phyloP scores from a whole-genome alignment of 768 basidiomycete genomes.

The Lactarius vividus region DNA sequence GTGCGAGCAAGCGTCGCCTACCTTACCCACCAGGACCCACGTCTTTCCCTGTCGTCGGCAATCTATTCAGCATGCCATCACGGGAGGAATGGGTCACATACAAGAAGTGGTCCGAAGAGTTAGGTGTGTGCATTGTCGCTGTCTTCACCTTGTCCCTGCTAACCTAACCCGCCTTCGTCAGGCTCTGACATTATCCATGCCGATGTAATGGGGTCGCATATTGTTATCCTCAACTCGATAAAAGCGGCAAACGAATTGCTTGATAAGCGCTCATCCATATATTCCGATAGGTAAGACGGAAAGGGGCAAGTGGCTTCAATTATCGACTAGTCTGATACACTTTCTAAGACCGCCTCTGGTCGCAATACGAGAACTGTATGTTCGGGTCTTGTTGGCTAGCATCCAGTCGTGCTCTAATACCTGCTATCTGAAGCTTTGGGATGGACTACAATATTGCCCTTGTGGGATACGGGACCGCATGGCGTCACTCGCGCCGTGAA shows the following conservation, averaged over 20 bases:
- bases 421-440: background rate
- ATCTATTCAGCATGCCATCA: background rate
- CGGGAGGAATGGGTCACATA: background rate
- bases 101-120: background rate
- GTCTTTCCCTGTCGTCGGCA: background rate
- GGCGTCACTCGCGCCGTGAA: background rate
- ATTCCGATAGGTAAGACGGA: background rate
- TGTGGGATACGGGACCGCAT: background rate
- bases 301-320: background rate
- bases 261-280: background rate
- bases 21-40: slow-evolving; percentile 3
- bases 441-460: background rate
- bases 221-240: background rate
- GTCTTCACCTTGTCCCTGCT: background rate
- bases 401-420: background rate
- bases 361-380: background rate
- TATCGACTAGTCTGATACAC: background rate
- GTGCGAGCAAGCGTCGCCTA: background rate
- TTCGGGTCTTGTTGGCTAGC: background rate
- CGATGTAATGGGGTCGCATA: background rate
- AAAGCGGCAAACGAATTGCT: background rate
- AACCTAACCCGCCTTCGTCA: background rate
- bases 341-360: background rate
- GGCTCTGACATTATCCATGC: background rate
- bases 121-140: background rate